Evolutionary conservation across 225 moss, liverwort and hornwort species (phyloP).

Genomic region (Marchantia polymorpha): DNA sequence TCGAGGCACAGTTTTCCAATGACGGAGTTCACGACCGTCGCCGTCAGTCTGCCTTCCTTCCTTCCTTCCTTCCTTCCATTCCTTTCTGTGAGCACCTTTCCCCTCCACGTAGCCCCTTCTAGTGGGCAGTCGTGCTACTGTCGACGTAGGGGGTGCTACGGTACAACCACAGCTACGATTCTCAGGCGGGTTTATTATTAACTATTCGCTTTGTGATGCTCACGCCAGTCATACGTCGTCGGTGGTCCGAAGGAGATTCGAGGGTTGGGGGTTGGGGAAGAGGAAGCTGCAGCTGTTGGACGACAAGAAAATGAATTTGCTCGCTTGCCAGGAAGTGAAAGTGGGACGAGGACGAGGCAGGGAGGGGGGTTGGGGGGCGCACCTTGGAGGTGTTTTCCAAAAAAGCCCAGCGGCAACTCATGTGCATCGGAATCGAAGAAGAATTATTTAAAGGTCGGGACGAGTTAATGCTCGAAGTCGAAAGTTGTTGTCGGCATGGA

Average conservation of each 20-base stretch:
- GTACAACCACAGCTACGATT: too few species aligned
- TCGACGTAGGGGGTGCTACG: background rate
- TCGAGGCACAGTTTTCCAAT: background rate
- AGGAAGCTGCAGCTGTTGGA: too few species aligned
- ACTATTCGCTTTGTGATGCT: too few species aligned
- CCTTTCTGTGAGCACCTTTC: background rate
- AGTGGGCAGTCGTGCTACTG: background rate
- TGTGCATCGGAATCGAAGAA: background rate
- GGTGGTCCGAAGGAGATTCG: too few species aligned
- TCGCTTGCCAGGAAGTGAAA: background rate
- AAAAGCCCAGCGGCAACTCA: background rate
- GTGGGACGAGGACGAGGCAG: background rate
- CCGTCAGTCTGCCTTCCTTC: background rate
- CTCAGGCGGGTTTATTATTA: too few species aligned
- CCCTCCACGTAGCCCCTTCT: background rate
- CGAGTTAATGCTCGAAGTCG: background rate
- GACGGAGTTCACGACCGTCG: too few species aligned
- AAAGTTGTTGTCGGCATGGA: slow-evolving; percentile 1
- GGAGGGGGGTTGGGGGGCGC: too few species aligned
- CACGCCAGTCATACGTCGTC: too few species aligned
- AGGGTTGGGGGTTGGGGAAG: too few species aligned
- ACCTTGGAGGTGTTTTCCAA: background rate
- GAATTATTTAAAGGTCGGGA: background rate
- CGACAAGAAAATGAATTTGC: background rate
- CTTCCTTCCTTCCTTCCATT: background rate